Base-by-base conservation (phyloP, 768 basidiomycete genomes). In the Asterophora lycoperdoides region DNA sequence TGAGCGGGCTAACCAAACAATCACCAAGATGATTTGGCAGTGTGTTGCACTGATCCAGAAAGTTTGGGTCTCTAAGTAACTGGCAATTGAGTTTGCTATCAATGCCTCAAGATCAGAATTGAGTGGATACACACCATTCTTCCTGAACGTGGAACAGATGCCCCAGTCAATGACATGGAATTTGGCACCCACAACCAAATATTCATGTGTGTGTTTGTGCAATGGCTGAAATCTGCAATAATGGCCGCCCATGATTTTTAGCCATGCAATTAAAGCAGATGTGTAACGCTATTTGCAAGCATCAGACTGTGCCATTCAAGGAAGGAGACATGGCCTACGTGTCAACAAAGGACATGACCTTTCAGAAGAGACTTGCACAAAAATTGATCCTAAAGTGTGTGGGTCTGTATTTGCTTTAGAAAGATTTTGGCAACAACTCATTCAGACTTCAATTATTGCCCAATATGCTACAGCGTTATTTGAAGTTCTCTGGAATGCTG, bases 241-340 rank as follows among this genome's bases (percentile, higher is more conserved):
- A 38, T 59, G 37, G 30, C 47, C 1, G 68, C 68, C 0, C 68
- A 70, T 44, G 58, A 72, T 38, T 70, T 5, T 56, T 67, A 18
- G 57, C 37, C 10, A 51, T 53, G 6, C 47, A 60, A 0, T 48
- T 63, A 0, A 23, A 41, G 1, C 61, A 66, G 30, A 59, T 57
- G 0, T 15, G 54, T 19, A 49, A 65, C 1, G 59, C 62, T 0
- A 65, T 68, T 41, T 8, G 48, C 0, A 37, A 37, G 1, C 8
- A 54, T 0, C 32, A 47, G 3, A 18, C 32, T 5, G 55, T 53
- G 2, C 28, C 30, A 3, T 51, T 51, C 17, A n/a, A 33, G 14
- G 7, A 33, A 5, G 49, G 17, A 1, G 38, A 51, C 6, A 7
- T 38, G 30, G 20, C 18, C 15, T 23, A 57, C 14, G 9, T 51